Evolutionary conservation across 805 yeast genomes (phyloP), one percentile per base, ranked within the genome.

Genomic region (Cyberlindnera meyerae): DNA sequence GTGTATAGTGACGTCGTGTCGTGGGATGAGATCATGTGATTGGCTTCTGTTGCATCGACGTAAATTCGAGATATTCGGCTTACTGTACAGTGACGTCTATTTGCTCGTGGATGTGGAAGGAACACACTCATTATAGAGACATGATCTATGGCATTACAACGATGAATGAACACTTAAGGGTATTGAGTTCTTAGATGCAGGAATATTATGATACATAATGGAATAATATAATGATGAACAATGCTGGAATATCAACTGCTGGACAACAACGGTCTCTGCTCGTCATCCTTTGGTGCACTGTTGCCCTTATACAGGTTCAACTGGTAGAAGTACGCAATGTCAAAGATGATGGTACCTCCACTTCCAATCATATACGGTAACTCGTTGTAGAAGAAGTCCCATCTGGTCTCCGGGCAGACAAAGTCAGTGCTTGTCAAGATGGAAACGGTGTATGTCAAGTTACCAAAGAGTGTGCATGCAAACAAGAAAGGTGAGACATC

Each of bases 401-500:
- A 47, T 47, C 62, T 65, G 27, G 66, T 61, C 1, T 58, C 61
- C 12, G 61, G 54, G 7, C 48, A 43, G 21, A 66, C 38, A 57
- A 76, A 77, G 11, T 67, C 66, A 61, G 84, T 71, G 32, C 85
- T 76, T 2, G 81, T 66, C 28, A 88, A 48, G 18, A 90, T 87
- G 6, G 95, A 82, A 6, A 75, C 48, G 0, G 93, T 75, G 58
- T 90, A 89, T 1, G 87, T 73, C 25, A 79, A 47, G 58, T 90
- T 90, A 4, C 95, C 95, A 17, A 75, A 36, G 29, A 89, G 64
- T 1, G 96, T 95, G 14, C 90, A 76, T 9, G 75, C 75, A 57
- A 89, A 89, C 17, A 88, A 65, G 30, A 83, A 59, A 16, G 94
- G 86, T 1, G 96, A 83, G 3, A 88, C 67, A 3, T 96, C 97